phyloP scores from a whole-genome alignment of 352 stramenopile species.

The Globisporangium parvum region DNA sequence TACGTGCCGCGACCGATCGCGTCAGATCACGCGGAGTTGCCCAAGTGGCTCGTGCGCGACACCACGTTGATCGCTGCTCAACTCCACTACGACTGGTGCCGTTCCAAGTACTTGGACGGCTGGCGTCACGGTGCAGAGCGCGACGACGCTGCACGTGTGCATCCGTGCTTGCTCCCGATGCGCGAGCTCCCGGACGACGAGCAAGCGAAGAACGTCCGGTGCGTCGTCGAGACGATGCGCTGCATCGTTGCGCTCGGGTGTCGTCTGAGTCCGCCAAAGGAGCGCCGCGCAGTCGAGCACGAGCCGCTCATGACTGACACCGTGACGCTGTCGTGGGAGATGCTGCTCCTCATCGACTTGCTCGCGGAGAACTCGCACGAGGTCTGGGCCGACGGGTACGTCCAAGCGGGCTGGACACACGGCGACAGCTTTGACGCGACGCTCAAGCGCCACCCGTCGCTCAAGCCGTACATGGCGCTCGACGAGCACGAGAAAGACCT shows the following conservation, averaged over 20 bases:
- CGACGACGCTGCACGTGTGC: conserved; percentile 32
- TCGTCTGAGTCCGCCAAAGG: conserved; percentile 20
- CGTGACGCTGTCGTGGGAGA: conserved; percentile 46
- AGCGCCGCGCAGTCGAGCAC: not conserved
- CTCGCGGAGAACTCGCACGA: conserved; percentile 68
- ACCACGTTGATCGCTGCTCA: conserved; percentile 33
- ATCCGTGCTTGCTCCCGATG: conserved; percentile 53
- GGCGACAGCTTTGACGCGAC: conserved; percentile 33
- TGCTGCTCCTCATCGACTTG: conserved; percentile 62
- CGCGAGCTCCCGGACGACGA: conserved; percentile 29
- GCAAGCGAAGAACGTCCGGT: conserved; percentile 33
- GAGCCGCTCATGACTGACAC: conserved; percentile 27
- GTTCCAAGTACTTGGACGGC: conserved; percentile 33
- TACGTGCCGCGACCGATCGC: conserved; percentile 42
- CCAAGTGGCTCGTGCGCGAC: conserved; percentile 27
- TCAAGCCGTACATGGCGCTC: conserved; percentile 55
- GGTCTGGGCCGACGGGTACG: conserved; percentile 52
- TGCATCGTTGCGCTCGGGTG: conserved; percentile 55
- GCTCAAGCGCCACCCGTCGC: conserved; percentile 41
- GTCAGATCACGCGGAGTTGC: conserved; percentile 21
- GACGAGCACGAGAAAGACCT: conserved; percentile 45
- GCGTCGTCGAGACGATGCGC: conserved; percentile 51
- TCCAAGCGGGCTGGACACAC: conserved; percentile 31
- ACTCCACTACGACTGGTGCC: conserved; percentile 67
- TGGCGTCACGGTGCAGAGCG: conserved; percentile 34